Evolutionary conservation across 75 land plant genomes (phyloP).

Genomic region (Azolla pinnata): DNA sequence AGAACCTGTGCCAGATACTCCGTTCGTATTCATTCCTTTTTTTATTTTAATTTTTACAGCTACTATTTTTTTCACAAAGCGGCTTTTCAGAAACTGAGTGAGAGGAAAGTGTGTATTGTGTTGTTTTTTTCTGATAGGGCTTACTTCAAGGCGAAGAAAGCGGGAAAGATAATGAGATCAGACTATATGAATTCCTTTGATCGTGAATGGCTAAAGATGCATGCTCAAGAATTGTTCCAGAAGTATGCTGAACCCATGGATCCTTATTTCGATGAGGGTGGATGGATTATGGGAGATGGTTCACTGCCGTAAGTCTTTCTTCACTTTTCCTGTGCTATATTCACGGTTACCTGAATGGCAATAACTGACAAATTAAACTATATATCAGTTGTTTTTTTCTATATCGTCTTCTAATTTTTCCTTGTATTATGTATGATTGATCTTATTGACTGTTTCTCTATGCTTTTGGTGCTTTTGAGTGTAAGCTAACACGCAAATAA

Average conservation of each 20-base stretch:
- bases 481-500: too few relatives aligned
- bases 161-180: slow-evolving; percentile 55
- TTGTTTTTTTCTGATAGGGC: not conserved
- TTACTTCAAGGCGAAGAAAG: slow-evolving; percentile 43
- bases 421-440: too few relatives aligned
- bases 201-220: slow-evolving; percentile 80
- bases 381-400: too few relatives aligned
- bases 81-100: not conserved
- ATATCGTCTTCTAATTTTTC: too few relatives aligned
- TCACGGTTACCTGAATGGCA: too few relatives aligned
- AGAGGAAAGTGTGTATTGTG: not conserved
- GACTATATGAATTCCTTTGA: slow-evolving; percentile 82
- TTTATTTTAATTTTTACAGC: not conserved
- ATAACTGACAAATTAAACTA: too few relatives aligned
- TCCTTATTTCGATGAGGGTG: slow-evolving; percentile 49
- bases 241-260: slow-evolving; percentile 8
- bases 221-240: slow-evolving; percentile 54
- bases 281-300: slow-evolving; percentile 61
- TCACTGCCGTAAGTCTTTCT: slow-evolving; percentile 59
- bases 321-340: not conserved
- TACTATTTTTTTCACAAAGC: not conserved
- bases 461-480: too few relatives aligned
- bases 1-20: slow-evolving; percentile 76
- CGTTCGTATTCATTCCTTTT: slow-evolving; percentile 36
- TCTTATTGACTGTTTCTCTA: too few relatives aligned